Evolutionary conservation across 1,284 basidiomycete species (phyloP), one percentile per base, ranked within the genome.

Genomic region (Sutorius eximius): DNA sequence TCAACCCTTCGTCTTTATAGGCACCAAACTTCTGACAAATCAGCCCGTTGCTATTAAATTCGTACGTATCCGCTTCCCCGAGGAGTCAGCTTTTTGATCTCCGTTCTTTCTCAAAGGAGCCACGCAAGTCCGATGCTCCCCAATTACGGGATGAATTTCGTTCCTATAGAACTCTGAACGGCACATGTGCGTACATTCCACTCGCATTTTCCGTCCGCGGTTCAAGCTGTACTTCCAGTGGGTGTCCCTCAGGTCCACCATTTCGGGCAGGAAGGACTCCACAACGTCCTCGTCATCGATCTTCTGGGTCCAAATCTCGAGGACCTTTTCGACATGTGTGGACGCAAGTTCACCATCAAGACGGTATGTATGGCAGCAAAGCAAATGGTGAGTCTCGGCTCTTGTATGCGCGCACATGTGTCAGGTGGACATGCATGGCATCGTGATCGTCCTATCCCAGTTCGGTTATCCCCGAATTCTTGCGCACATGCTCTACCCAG

Each of bases 291-390:
- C 52, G 96, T 98, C 68, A 98, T 99, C 61, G 96, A 99, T 76
- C 81, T 99, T 32, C 82, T 99, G 9, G 97, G 96, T 5, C 96
- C 96, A 1, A 96, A 94, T 65, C 79, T 99, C 41, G 96, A 98
- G 74, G 96, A 98, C 69, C 80, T 98, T 36, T 98, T 98, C 69
- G 95, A 98, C 74, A 95, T 98, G 93, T 98, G 96, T 71, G 87
- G 89, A n/a, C 87, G 96, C 62, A 98, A 97, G 74, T 98, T 98
- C 75, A 86, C 84, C 57, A 87, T 96, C 74, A 98, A 98, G 82
- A 98, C 95, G 0, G 97, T 98, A 34, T 96, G 95, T 73, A 95
- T 99, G 95, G 91, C 93, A 53, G 96, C 96, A 30, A 96, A 92
- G 73, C 96, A 99, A 75, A 98, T 99, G 96, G 95, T 96, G 60